These are phyloP conservation scores for Didymosphaeria variabile DNA, from an alignment of 2,329 filamentous ascomycete genomes.

Conservation along the genomic window DNA sequence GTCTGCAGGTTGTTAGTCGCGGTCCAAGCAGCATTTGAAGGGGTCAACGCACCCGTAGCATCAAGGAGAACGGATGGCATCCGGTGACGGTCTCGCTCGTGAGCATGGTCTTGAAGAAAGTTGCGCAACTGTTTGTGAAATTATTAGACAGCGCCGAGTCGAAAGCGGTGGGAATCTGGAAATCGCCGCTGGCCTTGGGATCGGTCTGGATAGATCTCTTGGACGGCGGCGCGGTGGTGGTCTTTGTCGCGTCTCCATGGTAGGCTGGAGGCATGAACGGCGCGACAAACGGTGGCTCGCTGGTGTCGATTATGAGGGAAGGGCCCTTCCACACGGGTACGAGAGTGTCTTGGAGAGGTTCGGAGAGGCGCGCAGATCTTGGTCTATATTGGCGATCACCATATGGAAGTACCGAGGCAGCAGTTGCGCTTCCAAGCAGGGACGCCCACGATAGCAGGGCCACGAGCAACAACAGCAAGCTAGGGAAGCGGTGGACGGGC, in stretches of 20 bases:
- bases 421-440: constrained; percentile 29
- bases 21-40: not conserved
- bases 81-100: constrained; percentile 70
- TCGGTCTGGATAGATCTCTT: constrained; percentile 40
- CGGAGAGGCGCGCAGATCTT: constrained; percentile 30
- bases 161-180: constrained; percentile 54
- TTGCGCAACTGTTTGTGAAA: constrained; percentile 66
- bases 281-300: constrained; percentile 37
- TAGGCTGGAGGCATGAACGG: constrained; percentile 46
- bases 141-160: constrained; percentile 61
- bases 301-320: constrained; percentile 39
- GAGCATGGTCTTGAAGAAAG: constrained; percentile 75
- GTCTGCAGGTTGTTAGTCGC: constrained; percentile 62
- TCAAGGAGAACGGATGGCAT: constrained; percentile 85
- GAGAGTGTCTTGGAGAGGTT: constrained; percentile 31
- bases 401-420: constrained; percentile 39
- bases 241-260: constrained; percentile 35
- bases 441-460: constrained; percentile 36
- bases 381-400: constrained; percentile 35
- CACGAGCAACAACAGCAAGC: constrained; percentile 38
- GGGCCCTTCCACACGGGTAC: constrained; percentile 38
- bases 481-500: constrained; percentile 15
- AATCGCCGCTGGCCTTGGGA: constrained; percentile 29
- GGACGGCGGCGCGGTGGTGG: constrained; percentile 32
- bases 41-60: constrained; percentile 71